Conservation (phyloP, 306 rosid species). For the Potentilla sterilis region DNA sequence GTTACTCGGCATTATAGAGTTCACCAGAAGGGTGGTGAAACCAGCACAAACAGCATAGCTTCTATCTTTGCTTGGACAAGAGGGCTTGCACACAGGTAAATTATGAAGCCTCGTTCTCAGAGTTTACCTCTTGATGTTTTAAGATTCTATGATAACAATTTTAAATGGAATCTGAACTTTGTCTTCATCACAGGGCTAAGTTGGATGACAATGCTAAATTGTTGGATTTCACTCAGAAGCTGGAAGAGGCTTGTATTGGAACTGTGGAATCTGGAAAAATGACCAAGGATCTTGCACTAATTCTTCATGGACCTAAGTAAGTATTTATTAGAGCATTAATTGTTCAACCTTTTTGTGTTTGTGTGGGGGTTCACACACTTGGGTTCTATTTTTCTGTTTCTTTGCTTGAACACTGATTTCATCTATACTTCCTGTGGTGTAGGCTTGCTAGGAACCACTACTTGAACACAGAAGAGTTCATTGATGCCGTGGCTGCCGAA, state of each 20-base stretch:
- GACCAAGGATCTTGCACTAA: slow-evolving; percentile 98
- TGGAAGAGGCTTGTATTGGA: slow-evolving; percentile 82
- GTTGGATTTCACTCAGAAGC: slow-evolving; percentile 65
- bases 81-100: slow-evolving; percentile 88
- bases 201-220: slow-evolving; percentile 74
- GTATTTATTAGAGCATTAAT: slow-evolving; percentile 10
- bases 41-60: slow-evolving; percentile 98
- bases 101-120: slow-evolving; percentile 1
- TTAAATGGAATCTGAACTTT: background rate
- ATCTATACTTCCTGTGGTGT: slow-evolving; percentile 19
- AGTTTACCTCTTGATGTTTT: background rate
- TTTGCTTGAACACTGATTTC: slow-evolving; percentile 8
- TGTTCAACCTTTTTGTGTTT: background rate
- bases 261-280: slow-evolving; percentile 88
- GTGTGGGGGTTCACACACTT: no score
- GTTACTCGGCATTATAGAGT: slow-evolving; percentile 90
- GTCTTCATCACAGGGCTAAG: slow-evolving; percentile 65
- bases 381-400: no score
- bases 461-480: slow-evolving; percentile 89
- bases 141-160: background rate
- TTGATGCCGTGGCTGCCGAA: slow-evolving; percentile 77
- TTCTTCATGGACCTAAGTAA: slow-evolving; percentile 85
- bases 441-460: slow-evolving; percentile 76
- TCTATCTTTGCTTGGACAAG: slow-evolving; percentile 97
- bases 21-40: slow-evolving; percentile 97